Evolutionary conservation across 257 asterid genomes (phyloP), one percentile per base, ranked within the genome.

Genomic region (Coffea canephora): DNA sequence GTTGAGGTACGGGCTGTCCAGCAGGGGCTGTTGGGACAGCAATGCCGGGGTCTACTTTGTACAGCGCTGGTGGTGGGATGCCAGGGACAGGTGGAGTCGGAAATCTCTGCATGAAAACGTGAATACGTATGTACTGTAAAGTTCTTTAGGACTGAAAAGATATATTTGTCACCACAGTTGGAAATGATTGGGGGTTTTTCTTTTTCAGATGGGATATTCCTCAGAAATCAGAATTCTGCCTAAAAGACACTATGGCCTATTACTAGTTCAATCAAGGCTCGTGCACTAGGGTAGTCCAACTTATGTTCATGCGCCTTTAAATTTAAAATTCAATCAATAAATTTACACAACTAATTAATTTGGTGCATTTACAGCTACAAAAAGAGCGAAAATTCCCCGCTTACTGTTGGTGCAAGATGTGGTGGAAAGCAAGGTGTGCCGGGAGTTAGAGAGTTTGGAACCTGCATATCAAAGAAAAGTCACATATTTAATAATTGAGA

Each of bases 391-490:
- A 75, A 27, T 52, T 61, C 36, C 78, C 41, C 46, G 80, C 65
- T 81, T 92, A 92, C 94, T 81, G 88, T 74, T 64, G 89, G 81
- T 8, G 86, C 83, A 71, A 82, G 79, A 77, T 84, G 92, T 23
- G 91, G 86, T 54, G 91, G 85, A 75, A 84, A 89, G 84, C 84
- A 90, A 81, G 96, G 92, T 82, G 87, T 84, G 82, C 95, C 96
- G 31, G 90, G 91, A 68, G 91, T 88, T 15, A 77, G 85, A 77
- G 79, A 46, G 70, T 69, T 85, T 25, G 91, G 91, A 81, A 89
- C 90, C 97, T 93, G 79, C 82, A 84, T 3, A 66, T 50, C 48
- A 41, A 52, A 72, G 19, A 19, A 79, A 39, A 0, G 34, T 69
- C 45, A 6, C n/a, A 31, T 23, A 6, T 6, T 21, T 39, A 39